A percentile compares a stretch with the other conserved stretches of the same genome.
These are phyloP conservation scores for Coemansia guatemalensis DNA, from an alignment of 192 early-diverging fungal species.

Conservation along the genomic window DNA sequence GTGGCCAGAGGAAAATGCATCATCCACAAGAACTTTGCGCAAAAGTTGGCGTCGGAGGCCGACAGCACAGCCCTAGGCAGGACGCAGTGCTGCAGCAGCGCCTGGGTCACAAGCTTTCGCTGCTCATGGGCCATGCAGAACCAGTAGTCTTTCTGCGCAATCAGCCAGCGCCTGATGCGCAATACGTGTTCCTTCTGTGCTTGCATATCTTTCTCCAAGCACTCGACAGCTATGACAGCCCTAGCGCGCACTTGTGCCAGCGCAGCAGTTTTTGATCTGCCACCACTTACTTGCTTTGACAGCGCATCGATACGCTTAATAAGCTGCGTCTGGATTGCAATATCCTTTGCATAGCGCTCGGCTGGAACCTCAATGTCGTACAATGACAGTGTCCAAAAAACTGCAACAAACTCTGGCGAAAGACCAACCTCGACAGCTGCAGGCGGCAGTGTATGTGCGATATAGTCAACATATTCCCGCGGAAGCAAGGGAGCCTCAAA, in stretches of 20 bases:
- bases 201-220: constrained; percentile 32
- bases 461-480: constrained; percentile 36
- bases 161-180: constrained; percentile 49
- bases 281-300: constrained; percentile 13
- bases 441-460: constrained; percentile 25
- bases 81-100: constrained; percentile 48
- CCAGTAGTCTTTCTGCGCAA: constrained; percentile 53
- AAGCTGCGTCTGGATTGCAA: constrained; percentile 23
- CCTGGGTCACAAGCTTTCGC: constrained; percentile 28
- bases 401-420: constrained; percentile 44
- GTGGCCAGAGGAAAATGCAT: constrained; percentile 53
- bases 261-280: constrained; percentile 24
- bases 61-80: constrained; percentile 44
- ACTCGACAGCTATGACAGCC: constrained; percentile 27
- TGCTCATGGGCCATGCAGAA: constrained; percentile 49
- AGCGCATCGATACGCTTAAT: constrained; percentile 35
- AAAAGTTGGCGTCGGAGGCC: constrained; percentile 47
- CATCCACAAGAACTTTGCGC: constrained; percentile 50
- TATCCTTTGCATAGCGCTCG: constrained; percentile 41
- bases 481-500: constrained; percentile 47
- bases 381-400: constrained; percentile 43
- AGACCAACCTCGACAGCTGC: constrained; percentile 23
- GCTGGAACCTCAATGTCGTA: constrained; percentile 43
- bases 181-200: constrained; percentile 42
- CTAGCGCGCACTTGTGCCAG: constrained; percentile 30